Percentiles rank a stretch among this genome's conserved stretches.
phyloP scores from a whole-genome alignment of 1,284 basidiomycete genomes.

The Leucoagaricus sp. region DNA sequence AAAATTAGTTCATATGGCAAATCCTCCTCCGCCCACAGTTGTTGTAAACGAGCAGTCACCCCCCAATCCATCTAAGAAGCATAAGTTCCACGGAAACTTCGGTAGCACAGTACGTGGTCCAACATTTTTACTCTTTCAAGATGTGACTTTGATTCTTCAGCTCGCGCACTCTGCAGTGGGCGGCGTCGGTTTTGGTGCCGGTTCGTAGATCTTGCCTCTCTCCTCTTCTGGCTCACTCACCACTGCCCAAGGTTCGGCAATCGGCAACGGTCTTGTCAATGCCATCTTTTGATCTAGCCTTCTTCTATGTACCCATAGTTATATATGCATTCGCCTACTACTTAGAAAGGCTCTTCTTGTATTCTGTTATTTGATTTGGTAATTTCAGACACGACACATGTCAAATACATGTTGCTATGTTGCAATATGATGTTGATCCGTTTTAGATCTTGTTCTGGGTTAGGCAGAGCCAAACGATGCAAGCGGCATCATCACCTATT shows the following conservation, averaged over 20 bases:
- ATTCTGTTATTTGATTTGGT: no score
- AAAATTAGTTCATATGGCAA: conserved; percentile 34
- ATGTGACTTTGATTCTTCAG: conserved; percentile 31
- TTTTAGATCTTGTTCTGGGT: no score
- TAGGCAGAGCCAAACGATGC: no score
- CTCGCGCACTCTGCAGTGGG: conserved; percentile 70
- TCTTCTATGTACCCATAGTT: neutral
- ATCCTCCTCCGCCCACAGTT: conserved; percentile 20
- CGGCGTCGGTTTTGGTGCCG: conserved; percentile 71
- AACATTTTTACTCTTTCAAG: conserved; percentile 1
- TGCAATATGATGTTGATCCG: no score
- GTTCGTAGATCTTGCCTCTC: conserved; percentile 35
- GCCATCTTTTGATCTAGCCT: conserved; percentile 42
- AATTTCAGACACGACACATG: no score
- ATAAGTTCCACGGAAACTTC: conserved; percentile 51
- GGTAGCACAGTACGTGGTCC: conserved; percentile 51
- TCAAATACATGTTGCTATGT: no score
- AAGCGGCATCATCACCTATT: neutral
- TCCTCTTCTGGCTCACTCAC: neutral
- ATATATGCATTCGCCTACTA: no score
- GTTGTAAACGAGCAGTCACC: conserved; percentile 26
- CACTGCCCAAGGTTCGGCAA: conserved; percentile 43
- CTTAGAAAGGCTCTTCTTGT: no score
- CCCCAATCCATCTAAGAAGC: conserved; percentile 47
- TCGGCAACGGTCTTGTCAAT: conserved; percentile 51